Evolutionary conservation across 495 filamentous ascomycete species (phyloP), one percentile per base, ranked within the genome.

Genomic region (Talaromyces borbonicus): DNA sequence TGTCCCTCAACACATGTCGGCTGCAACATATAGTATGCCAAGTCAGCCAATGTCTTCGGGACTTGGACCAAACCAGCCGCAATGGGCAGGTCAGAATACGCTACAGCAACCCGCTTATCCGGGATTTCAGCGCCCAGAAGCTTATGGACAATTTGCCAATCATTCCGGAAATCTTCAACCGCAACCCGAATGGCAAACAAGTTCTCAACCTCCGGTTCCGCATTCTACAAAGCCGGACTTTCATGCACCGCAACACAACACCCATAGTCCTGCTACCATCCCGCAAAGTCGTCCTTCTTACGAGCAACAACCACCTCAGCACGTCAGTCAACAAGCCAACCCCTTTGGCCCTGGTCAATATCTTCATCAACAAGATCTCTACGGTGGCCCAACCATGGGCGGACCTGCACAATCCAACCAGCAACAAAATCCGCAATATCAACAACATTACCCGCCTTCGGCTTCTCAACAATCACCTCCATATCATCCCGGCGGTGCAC

Each of bases 161-260:
- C 4, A 8, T 22, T 40, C 41, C 11, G 30, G 16, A 20, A 18
- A 24, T 6, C 15, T 35, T 0, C 32, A 22, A 8, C 18, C 22
- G 39, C 46, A 41, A 23, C 35, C 35, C 3, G 33, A 39, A 23
- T 48, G 46, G 46, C 46, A 48, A 27, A 11, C 33, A 2, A 20
- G 44, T 18, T 7, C 44, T 23, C 44, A 47, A 20, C 35, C 37
- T 5, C 25, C 46, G 18, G 23, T 48, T 20, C 35, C 46, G 6
- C 35, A 48, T 27, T 26, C 46, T 24, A 48, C 46, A 16, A 48
- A 48, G 30, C 46, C 46, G 15, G 31, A 16, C 15, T 15, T 9
- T 31, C 42, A 31, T 7, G 7, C n/a, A 44, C 42, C 14, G 16
- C 41, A 44, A 29, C 41, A 8, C 4, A 16, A 25, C 12, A 9